phyloP scores from a whole-genome alignment of 129 eudicot genomes.

The Erigeron canadensis region DNA sequence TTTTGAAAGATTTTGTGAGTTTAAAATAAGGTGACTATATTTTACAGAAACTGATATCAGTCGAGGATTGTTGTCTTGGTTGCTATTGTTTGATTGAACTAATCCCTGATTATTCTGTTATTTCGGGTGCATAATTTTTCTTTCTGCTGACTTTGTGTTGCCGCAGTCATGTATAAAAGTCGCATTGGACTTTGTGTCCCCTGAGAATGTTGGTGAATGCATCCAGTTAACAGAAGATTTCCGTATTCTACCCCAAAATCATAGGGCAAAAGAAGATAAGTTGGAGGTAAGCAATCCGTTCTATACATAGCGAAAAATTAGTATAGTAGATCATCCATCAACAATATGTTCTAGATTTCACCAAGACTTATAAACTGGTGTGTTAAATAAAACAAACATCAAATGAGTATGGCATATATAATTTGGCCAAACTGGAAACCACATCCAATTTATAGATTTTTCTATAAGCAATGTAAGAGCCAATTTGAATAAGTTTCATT shows the following conservation, averaged over 20 bases:
- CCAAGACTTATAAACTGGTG: not conserved
- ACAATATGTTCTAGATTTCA: not conserved
- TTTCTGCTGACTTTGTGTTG: conserved; percentile 15
- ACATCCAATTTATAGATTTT: not conserved
- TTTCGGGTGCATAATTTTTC: not conserved
- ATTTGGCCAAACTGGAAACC: not conserved
- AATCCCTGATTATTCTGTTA: not conserved
- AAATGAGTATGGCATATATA: no score
- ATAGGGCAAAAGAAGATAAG: conserved; percentile 51
- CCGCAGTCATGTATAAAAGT: conserved; percentile 62
- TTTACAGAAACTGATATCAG: conserved; percentile 1
- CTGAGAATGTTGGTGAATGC: conserved; percentile 66
- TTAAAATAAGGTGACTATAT: no score
- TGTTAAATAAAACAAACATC: not conserved
- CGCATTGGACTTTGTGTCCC: conserved; percentile 59
- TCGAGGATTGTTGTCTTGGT: not conserved
- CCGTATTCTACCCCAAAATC: conserved; percentile 44
- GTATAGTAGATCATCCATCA: not conserved
- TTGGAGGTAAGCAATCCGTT: conserved; percentile 37
- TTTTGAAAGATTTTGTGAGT: no score
- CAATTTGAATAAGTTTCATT: not conserved
- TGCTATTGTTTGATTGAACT: not conserved
- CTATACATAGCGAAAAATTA: not conserved
- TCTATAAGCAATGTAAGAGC: not conserved
- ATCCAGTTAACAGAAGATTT: conserved; percentile 51